Evolutionary conservation across 768 basidiomycete species (phyloP).

Genomic region (Pisolithus tinctorius): DNA sequence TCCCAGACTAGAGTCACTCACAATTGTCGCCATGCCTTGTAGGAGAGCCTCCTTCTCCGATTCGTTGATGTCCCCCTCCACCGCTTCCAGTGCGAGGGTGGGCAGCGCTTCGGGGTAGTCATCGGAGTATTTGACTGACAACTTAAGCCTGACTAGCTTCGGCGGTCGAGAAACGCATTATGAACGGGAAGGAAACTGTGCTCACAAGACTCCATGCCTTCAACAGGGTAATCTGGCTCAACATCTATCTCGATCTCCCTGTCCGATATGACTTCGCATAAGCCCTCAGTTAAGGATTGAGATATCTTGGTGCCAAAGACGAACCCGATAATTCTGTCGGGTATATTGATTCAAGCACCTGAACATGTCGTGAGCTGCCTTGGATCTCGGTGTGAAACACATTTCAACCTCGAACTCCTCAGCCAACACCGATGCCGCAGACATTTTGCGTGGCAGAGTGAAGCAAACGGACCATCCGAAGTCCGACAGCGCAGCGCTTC

Average conservation of each 20-base stretch:
- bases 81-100: conserved; percentile 53
- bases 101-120: conserved; percentile 84
- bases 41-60: conserved; percentile 51
- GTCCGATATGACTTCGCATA: conserved; percentile 75
- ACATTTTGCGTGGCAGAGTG: conserved; percentile 36
- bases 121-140: conserved; percentile 72
- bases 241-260: conserved; percentile 76
- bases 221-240: conserved; percentile 75
- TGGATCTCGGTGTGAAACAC: conserved; percentile 3
- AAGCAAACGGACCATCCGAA: conserved; percentile 12
- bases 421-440: conserved; percentile 52
- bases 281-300: conserved; percentile 38
- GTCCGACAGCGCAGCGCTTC: conserved; percentile 10
- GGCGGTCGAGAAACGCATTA: conserved; percentile 8
- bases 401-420: conserved; percentile 84
- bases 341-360: conserved; percentile 96
- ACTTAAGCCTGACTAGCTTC: conserved; percentile 62
- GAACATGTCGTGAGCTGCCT: conserved; percentile 9
- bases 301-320: conserved; percentile 37
- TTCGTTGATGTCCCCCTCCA: conserved; percentile 61
- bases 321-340: conserved; percentile 88
- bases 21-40: conserved; percentile 48
- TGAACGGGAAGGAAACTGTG: conserved; percentile 4
- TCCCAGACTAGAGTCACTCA: conserved; percentile 26
- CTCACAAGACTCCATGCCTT: conserved; percentile 53